Evolutionary conservation across 179 eudicot genomes (phyloP), one percentile per base, ranked within the genome.

Genomic region (Kewa caespitosa): DNA sequence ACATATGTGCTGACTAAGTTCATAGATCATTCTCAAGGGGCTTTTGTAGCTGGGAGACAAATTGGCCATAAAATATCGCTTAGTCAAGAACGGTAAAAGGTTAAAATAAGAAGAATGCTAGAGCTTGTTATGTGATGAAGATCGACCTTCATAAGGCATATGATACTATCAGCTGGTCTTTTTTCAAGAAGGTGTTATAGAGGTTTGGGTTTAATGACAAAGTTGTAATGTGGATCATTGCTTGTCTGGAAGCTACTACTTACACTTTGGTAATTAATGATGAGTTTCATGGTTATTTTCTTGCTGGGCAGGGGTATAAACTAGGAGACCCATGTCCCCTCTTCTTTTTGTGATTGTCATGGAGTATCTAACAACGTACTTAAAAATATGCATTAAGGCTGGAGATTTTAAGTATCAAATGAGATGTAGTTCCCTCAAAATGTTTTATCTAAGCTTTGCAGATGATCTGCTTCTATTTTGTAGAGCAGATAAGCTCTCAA

Each of bases 401-500:
- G 18, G 13, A 10, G 34, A 23, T 18, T 22, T 69, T 22, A 3
- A 43, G 20, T 69, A 8, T 17, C 59, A 69, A 4, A 57, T 38
- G 1, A 38, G 34, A 15, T 69, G 73, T 30, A 30, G 7, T 4
- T 1, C 5, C 3, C 18, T n/a, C 18, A 69, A 32, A 12, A 8
- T 69, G 5, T 7, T 11, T 43, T 27, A 43, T 30, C 28, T 69
- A 0, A 25, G 38, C 37, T 69, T 69, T 69, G 59, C 60, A 14
- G 59, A 69, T 48, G 73, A 69, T 22, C 48, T 69, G 3, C 30
- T 69, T 8, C 37, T 69, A 3, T 69, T 69, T 18, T 69, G 60
- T 33, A 69, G 32, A 37, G 57, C 59, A 0, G 28, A 69, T 25
- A 1, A 25, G 0, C 3, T 3, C 8, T 69, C 60, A 2, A 38